Evolutionary conservation across 108 stramenopile species (phyloP).

Genomic region (Asterionellopsis glacialis): DNA sequence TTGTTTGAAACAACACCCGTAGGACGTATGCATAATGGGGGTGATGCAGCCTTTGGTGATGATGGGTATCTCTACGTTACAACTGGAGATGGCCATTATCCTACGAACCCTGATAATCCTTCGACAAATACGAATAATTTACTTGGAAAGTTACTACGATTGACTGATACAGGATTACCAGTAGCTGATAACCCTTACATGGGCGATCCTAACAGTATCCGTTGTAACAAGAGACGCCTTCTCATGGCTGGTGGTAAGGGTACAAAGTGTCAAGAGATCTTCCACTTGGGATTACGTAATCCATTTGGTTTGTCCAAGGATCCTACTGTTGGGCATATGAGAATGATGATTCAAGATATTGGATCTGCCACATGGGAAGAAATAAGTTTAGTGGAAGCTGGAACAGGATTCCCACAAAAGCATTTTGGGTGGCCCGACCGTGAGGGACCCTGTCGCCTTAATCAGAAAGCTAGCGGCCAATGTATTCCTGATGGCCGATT

Average conservation of each 20-base stretch:
- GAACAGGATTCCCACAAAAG: not conserved
- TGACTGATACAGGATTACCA: conserved; percentile 21
- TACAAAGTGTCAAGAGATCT: conserved; percentile 12
- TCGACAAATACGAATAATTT: not conserved
- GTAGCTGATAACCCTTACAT: conserved; percentile 26
- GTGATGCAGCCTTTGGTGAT: conserved; percentile 27
- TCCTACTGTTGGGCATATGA: conserved; percentile 10
- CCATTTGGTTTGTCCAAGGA: conserved; percentile 25
- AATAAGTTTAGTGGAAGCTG: conserved; percentile 5
- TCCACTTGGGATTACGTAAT: conserved; percentile 14
- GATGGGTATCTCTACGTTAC: conserved; percentile 29
- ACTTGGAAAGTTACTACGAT: conserved; percentile 19
- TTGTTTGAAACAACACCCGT: conserved; percentile 16
- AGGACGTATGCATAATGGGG: conserved; percentile 10
- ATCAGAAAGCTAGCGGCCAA: not conserved
- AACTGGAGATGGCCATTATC: conserved; percentile 10
- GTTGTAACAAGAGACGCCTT: not conserved
- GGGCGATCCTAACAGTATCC: not conserved
- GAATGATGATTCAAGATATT: conserved; percentile 20
- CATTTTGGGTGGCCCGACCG: conserved; percentile 19
- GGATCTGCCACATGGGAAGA: conserved; percentile 28
- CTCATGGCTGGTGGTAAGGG: not conserved
- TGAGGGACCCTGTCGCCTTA: conserved; percentile 25
- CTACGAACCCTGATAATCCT: not conserved
- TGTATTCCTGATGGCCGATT: not conserved